Evolutionary conservation across 73 alveolate species (phyloP).

Genomic region (Diophrys sp.): DNA sequence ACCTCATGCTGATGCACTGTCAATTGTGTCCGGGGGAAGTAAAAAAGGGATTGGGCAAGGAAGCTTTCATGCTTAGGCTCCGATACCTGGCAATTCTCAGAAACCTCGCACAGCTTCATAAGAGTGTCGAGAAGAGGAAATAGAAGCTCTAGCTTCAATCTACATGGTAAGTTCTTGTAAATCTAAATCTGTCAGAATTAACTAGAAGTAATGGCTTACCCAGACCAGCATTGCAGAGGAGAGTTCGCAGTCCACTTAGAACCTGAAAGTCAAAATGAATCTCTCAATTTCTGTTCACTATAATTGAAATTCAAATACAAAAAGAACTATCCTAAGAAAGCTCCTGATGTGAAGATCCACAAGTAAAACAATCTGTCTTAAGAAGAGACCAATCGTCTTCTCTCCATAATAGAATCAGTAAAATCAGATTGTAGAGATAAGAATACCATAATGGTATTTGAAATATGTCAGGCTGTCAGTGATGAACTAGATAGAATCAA

Average conservation of each 20-base stretch:
- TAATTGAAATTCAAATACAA: slow-evolving; percentile 22
- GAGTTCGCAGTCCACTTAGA: slow-evolving; percentile 16
- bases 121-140: not conserved
- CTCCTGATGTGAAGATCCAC: slow-evolving; percentile 19
- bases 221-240: slow-evolving; percentile 26
- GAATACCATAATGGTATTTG: slow-evolving; percentile 2
- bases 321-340: slow-evolving; percentile 27
- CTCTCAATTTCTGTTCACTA: slow-evolving; percentile 12
- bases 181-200: not conserved
- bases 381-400: slow-evolving; percentile 5
- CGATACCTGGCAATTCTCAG: no score
- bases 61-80: no score
- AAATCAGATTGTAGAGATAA: slow-evolving; percentile 14
- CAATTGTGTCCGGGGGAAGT: no score
- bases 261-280: slow-evolving; percentile 19
- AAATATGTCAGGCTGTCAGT: slow-evolving; percentile 13
- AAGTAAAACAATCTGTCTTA: slow-evolving; percentile 18
- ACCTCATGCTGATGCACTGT: no score
- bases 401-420: not conserved
- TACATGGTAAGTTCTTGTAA: not conserved
- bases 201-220: not conserved
- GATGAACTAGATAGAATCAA: slow-evolving; percentile 26
- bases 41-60: no score
- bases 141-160: not conserved
- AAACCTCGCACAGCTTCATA: not conserved